Evolutionary conservation across 2,329 filamentous ascomycete genomes (phyloP), one percentile per base, ranked within the genome.

Genomic region (Colletotrichum truncatum): DNA sequence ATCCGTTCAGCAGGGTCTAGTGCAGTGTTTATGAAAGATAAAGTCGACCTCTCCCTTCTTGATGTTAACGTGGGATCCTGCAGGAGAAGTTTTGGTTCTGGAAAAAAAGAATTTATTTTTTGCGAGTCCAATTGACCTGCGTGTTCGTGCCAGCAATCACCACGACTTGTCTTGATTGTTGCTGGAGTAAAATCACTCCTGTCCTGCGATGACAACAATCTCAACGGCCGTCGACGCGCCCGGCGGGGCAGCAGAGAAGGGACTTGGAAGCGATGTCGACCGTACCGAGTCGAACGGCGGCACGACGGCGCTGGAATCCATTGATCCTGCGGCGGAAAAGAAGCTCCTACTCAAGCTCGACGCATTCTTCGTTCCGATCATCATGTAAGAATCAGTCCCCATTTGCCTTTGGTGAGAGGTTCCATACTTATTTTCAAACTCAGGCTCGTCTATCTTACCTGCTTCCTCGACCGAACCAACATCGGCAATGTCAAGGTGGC

Each of bases 381-480:
- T 88, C 63, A 86, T 85, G 80, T 45, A 49, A 32, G 46, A 49
- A 9, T 32, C 4, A 4, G 2, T n/a, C 23, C 8, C 9, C 6
- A 11, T 4, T 10, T 6, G 25, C 5, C 23, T 28, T 38, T n/a
- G n/a, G 12, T 53, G 21, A 53, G 12, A 16, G 3, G 18, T 12
- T 49, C 4, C 11, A 49, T 12, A 34, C 46, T n/a, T n/a, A n/a
- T n/a, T n/a, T n/a, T n/a, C n/a, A n/a, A n/a, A n/a, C n/a, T n/a
- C n/a, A 49, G 46, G 46, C 73, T 86, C 48, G 78, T 87, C 4
- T 89, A 87, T 66, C 70, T 89, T 18, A 79, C 80, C 4, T 85
- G 82, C 66, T 87, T 85, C 69, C 75, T 87, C 39, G 87, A 89
- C 72, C 79, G 86, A 57, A 78, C 78, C 18, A 86, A 85, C 68